Evolutionary conservation across 345 rosid species (phyloP).

Genomic region (Eucalyptus polyanthemos): DNA sequence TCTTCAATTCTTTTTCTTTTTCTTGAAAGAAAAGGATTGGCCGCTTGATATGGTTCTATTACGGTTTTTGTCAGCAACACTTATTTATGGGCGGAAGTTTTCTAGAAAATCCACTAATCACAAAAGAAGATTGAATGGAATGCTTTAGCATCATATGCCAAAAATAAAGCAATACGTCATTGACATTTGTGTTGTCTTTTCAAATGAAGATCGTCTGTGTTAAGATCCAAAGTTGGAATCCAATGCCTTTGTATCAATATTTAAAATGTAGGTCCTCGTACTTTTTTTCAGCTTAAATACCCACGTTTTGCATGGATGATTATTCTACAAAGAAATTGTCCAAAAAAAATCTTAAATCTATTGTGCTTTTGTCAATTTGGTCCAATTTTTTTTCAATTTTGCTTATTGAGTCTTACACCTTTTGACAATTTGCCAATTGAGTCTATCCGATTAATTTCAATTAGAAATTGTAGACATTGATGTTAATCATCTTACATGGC

Average conservation of each 20-base stretch:
- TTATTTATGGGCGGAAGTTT: not conserved
- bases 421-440: not conserved
- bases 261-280: not conserved
- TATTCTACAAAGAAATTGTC: not conserved
- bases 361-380: no score
- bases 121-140: not conserved
- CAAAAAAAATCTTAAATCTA: no score
- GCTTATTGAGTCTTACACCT: not conserved
- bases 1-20: not conserved
- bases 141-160: not conserved
- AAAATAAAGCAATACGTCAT: not conserved
- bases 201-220: not conserved
- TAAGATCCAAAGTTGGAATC: not conserved
- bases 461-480: no score
- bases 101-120: not conserved
- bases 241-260: not conserved
- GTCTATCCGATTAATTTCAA: not conserved
- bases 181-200: not conserved
- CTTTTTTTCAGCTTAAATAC: not conserved
- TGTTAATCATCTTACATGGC: accelerated
- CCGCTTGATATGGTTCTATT: not conserved
- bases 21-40: not conserved
- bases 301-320: not conserved
- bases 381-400: accelerated
- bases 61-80: not conserved